phyloP scores from a whole-genome alignment of 306 rosid species.

The Begonia masoniana region DNA sequence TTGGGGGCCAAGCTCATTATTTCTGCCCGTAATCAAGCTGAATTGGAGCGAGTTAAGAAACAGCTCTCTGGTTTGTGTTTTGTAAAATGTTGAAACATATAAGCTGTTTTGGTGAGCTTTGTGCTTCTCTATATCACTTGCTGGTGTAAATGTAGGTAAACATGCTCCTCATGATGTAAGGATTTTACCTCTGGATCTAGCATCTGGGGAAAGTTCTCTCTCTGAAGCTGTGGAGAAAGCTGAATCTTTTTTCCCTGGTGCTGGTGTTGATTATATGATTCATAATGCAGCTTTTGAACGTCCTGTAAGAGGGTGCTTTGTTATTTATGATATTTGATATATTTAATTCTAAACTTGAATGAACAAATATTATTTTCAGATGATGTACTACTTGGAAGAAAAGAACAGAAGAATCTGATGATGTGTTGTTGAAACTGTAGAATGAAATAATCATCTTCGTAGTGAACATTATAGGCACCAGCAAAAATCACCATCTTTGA shows the following conservation, averaged over 20 bases:
- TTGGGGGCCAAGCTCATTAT: conserved; percentile 87
- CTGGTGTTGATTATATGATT: conserved; percentile 84
- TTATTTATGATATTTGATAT: conserved; percentile 10
- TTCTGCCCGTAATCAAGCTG: conserved; percentile 84
- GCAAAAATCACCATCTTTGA: no score
- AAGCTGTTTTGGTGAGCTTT: not conserved
- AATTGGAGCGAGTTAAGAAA: conserved; percentile 55
- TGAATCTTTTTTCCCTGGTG: conserved; percentile 51
- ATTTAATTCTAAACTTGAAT: not conserved
- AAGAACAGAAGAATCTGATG: no score
- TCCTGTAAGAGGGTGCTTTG: conserved; percentile 54
- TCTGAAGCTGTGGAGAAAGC: conserved; percentile 58
- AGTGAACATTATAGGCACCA: no score
- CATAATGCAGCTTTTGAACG: conserved; percentile 96
- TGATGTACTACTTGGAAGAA: no score
- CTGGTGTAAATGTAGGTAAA: conserved; percentile 43
- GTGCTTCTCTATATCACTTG: conserved; percentile 8
- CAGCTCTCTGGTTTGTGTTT: conserved; percentile 53
- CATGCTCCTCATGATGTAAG: conserved; percentile 60
- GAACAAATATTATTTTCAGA: no score
- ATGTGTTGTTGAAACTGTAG: no score
- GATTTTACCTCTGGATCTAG: conserved; percentile 67
- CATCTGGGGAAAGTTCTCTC: conserved; percentile 72
- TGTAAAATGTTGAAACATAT: conserved; percentile 3
- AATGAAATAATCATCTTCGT: no score